Evolutionary conservation across 2,329 filamentous ascomycete genomes (phyloP).

Genomic region (Microascus cirrosus): DNA sequence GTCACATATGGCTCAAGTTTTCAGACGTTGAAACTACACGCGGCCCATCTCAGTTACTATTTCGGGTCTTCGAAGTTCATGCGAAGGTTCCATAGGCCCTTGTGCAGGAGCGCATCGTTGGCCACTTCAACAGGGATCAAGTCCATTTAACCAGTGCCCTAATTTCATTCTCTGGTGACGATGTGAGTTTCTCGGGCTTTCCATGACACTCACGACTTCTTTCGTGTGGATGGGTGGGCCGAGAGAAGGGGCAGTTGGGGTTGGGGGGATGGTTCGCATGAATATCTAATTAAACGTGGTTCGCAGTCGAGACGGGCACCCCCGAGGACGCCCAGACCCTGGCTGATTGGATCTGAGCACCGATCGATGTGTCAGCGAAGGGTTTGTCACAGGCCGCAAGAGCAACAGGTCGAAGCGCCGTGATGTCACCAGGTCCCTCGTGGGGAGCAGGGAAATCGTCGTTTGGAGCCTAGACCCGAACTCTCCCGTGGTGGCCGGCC

Average conservation of each 20-base stretch:
- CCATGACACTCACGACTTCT: neutral
- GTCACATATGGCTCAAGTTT: neutral
- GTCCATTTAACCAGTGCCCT: neutral
- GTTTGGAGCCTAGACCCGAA: neutral
- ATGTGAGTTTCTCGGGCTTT: neutral
- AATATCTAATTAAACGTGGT: conserved; percentile 3
- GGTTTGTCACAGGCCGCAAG: neutral
- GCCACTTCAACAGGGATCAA: neutral
- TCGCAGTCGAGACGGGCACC: neutral
- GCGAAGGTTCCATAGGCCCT: neutral
- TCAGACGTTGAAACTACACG: neutral
- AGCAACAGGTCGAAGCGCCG: neutral
- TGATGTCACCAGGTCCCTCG: too few relatives aligned
- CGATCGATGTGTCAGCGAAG: neutral
- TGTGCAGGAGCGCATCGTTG: neutral
- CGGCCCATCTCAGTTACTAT: neutral
- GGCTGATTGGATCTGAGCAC: neutral
- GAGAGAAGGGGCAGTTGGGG: neutral
- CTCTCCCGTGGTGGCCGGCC: neutral
- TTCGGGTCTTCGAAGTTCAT: neutral
- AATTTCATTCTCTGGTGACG: conserved; percentile 2
- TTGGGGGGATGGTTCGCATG: neutral
- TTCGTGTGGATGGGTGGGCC: neutral
- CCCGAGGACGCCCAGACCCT: neutral
- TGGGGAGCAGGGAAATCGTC: neutral